These are phyloP conservation scores for Phytophthora hibernalis DNA, from an alignment of 352 stramenopile genomes.

Conservation along the genomic window DNA sequence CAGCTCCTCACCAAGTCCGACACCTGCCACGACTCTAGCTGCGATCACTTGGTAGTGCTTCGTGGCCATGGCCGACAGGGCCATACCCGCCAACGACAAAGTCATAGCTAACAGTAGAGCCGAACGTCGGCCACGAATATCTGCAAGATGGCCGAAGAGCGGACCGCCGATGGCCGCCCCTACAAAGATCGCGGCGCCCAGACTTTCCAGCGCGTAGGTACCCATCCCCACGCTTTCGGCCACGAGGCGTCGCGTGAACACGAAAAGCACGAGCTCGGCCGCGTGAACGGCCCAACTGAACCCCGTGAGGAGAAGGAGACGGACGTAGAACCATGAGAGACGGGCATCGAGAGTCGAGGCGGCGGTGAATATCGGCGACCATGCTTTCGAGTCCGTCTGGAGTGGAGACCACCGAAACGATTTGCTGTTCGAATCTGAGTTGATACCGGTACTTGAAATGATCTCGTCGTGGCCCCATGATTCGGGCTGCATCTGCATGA, in stretches of 20 bases:
- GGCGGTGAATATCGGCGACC: conserved; percentile 5
- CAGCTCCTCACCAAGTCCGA: conserved; percentile 50
- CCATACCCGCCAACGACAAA: conserved; percentile 42
- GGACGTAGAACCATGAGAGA: conserved; percentile 45
- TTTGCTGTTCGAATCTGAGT: conserved; percentile 2
- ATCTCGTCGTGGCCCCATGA: too few species aligned
- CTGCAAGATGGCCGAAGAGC: conserved; percentile 44
- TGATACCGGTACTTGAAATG: neutral
- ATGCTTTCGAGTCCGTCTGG: neutral
- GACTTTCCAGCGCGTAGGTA: conserved; percentile 31
- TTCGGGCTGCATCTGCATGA: too few species aligned
- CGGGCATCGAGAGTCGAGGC: conserved; percentile 27
- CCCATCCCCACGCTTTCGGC: conserved; percentile 41
- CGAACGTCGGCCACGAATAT: conserved; percentile 39
- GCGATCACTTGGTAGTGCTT: conserved; percentile 33
- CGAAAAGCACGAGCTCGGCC: conserved; percentile 47
- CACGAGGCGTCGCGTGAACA: conserved; percentile 45
- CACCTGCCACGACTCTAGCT: conserved; percentile 41
- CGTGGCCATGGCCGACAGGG: conserved; percentile 34
- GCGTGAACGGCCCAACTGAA: conserved; percentile 53
- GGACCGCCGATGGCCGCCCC: conserved; percentile 39
- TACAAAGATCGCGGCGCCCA: conserved; percentile 36
- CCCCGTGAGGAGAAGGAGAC: conserved; percentile 41
- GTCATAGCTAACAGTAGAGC: conserved; percentile 42
- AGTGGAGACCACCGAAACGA: neutral